Evolutionary conservation across 2,329 filamentous ascomycete genomes (phyloP).

Genomic region (Emergomyces pasteurianus): DNA sequence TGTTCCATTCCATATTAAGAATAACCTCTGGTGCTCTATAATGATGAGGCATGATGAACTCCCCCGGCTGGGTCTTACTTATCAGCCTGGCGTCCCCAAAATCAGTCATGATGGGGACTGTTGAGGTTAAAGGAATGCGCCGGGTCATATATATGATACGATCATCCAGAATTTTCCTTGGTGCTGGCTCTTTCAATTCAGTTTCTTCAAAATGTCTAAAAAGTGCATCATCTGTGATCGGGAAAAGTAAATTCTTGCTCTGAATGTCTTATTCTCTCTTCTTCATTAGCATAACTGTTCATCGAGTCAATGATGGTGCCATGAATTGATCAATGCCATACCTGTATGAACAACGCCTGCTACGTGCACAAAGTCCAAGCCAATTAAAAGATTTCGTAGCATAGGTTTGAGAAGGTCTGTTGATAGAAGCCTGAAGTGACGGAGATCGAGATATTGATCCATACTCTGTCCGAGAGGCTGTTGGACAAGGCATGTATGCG

Average conservation of each 20-base stretch:
- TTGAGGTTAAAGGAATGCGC: conserved; percentile 2
- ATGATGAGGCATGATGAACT: conserved; percentile 12
- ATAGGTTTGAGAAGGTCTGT: conserved; percentile 7
- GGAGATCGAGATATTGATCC: conserved; percentile 7
- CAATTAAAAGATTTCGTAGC: conserved; percentile 5
- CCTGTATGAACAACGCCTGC: conserved; percentile 1
- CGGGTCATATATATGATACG: conserved; percentile 8
- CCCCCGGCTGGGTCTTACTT: not conserved
- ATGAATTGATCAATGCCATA: not conserved
- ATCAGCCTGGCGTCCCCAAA: conserved; percentile 6
- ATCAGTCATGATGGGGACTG: conserved; percentile 8
- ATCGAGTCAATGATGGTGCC: not conserved
- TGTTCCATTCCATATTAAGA: conserved; percentile 15
- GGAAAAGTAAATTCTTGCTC: conserved; percentile 6
- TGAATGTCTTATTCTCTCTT: not conserved
- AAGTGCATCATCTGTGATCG: not conserved
- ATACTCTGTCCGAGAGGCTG: conserved; percentile 8
- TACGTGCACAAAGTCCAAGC: conserved; percentile 1
- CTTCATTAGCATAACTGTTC: not conserved
- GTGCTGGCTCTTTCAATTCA: conserved; percentile 7
- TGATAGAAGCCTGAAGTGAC: not conserved
- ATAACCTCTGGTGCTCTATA: conserved; percentile 16
- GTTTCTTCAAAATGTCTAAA: conserved; percentile 7
- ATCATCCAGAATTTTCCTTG: conserved; percentile 8
- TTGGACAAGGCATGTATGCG: conserved; percentile 9